Conservation (phyloP, 2,329 filamentous ascomycete genomes). For the Fusarium oxysporum region DNA sequence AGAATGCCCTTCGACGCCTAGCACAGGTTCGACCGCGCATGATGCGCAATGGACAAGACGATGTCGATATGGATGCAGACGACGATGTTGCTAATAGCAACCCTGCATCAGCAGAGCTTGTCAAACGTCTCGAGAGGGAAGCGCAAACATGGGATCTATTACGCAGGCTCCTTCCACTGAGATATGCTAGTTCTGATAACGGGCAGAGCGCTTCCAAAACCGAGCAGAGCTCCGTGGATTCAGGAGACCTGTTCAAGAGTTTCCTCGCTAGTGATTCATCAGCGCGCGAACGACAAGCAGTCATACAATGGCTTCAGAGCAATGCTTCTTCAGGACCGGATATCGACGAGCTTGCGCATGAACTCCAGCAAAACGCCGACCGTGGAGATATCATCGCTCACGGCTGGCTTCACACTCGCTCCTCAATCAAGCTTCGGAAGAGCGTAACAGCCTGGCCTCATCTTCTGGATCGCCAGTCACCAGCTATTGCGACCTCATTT, state of each 20-base stretch:
- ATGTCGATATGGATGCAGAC: conserved; percentile 68
- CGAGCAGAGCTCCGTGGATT: conserved; percentile 16
- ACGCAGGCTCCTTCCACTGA: conserved; percentile 76
- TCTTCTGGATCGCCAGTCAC: conserved; percentile 71
- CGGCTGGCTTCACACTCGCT: conserved; percentile 92
- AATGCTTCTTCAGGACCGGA: conserved; percentile 77
- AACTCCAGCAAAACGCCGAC: conserved; percentile 80
- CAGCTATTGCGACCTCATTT: conserved; percentile 66
- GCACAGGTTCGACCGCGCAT: conserved; percentile 47
- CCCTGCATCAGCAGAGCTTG: conserved; percentile 44
- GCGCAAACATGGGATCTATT: conserved; percentile 92
- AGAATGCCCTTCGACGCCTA: conserved; percentile 58
- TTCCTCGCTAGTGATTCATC: conserved; percentile 79
- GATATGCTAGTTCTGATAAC: conserved; percentile 61
- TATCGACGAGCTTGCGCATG: conserved; percentile 79
- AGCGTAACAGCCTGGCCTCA: conserved; percentile 76
- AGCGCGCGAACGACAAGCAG: conserved; percentile 81
- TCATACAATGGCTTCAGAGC: conserved; percentile 88
- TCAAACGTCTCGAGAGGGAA: conserved; percentile 78
- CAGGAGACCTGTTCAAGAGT: conserved; percentile 67
- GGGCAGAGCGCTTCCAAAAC: conserved; percentile 50
- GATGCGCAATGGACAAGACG: conserved; percentile 53
- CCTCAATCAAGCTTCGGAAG: conserved; percentile 91
- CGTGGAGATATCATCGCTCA: conserved; percentile 84
- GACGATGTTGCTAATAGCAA: conserved; percentile 55